A percentile compares a stretch with the other conserved stretches of the same genome.
phyloP scores from a whole-genome alignment of 164 flowering plant genomes.

The Liriodendron chinense region DNA sequence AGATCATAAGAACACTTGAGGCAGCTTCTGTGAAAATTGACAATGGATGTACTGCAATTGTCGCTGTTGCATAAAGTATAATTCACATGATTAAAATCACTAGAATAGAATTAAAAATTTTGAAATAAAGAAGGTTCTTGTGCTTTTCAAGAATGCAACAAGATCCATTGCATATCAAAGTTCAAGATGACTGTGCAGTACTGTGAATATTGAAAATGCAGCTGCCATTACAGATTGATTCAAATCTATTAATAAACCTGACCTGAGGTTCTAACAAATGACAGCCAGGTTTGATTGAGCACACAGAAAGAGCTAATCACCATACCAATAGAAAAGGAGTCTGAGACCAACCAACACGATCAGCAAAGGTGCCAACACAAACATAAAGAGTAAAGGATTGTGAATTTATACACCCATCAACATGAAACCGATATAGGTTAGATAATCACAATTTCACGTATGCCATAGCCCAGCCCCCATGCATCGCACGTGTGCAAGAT shows the following conservation, averaged over 20 bases:
- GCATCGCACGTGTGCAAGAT: too few species aligned
- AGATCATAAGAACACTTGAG: slow-evolving; percentile 74
- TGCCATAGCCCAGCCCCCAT: too few species aligned
- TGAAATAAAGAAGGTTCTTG: background rate
- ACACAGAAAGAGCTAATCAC: background rate
- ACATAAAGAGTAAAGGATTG: too few species aligned
- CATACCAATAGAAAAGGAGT: background rate
- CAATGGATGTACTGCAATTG: slow-evolving; percentile 74
- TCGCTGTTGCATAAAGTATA: slow-evolving; percentile 38
- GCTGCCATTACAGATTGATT: background rate
- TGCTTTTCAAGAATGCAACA: background rate
- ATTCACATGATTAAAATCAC: slow-evolving; percentile 2
- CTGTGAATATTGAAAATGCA: too few species aligned
- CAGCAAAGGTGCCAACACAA: too few species aligned
- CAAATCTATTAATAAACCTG: background rate
- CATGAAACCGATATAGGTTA: too few species aligned
- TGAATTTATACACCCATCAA: too few species aligned
- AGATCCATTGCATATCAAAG: background rate
- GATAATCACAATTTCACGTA: too few species aligned
- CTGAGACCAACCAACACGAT: too few species aligned
- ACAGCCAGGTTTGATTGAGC: background rate
- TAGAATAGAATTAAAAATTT: background rate
- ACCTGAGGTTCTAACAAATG: background rate
- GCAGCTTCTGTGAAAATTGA: slow-evolving; percentile 74
- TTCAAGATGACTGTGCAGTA: too few species aligned